Conservation (phyloP, 768 basidiomycete genomes). For the Leccinum incarnatum region DNA sequence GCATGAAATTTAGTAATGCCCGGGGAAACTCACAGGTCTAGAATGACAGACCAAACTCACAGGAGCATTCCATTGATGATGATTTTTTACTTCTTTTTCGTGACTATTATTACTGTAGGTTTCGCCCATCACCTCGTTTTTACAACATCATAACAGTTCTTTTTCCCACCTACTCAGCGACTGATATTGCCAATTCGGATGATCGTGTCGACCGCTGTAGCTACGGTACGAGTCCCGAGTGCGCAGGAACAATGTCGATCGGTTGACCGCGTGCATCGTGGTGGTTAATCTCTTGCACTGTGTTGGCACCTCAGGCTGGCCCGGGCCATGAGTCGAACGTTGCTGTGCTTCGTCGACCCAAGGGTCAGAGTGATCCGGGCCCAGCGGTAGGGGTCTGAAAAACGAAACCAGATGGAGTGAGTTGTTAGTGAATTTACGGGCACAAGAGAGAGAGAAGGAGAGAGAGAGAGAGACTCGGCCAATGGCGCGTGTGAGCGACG, state of each 20-base stretch:
- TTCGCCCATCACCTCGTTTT: not conserved
- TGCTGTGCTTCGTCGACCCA: not conserved
- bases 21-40: not conserved
- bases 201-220: constrained; percentile 1
- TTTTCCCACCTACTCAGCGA: not conserved
- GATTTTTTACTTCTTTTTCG: not conserved
- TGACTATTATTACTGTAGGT: not conserved
- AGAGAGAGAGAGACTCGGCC: not conserved
- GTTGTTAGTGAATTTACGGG: not conserved
- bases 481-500: constrained; percentile 28
- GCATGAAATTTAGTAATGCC: not conserved
- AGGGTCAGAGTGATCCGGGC: constrained; percentile 11
- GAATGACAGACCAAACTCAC: not conserved
- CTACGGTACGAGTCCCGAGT: constrained; percentile 6
- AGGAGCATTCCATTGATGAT: not conserved
- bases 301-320: not conserved
- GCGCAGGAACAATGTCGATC: constrained; percentile 15
- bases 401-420: constrained; percentile 14
- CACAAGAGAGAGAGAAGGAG: not conserved
- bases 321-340: not conserved
- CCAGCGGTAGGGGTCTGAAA: constrained; percentile 3
- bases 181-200: constrained; percentile 7
- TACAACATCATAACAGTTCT: not conserved
- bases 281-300: constrained; percentile 26
- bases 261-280: constrained; percentile 19